Evolutionary conservation across 352 stramenopile species (phyloP).

Genomic region (Pythium scleroteichum): DNA sequence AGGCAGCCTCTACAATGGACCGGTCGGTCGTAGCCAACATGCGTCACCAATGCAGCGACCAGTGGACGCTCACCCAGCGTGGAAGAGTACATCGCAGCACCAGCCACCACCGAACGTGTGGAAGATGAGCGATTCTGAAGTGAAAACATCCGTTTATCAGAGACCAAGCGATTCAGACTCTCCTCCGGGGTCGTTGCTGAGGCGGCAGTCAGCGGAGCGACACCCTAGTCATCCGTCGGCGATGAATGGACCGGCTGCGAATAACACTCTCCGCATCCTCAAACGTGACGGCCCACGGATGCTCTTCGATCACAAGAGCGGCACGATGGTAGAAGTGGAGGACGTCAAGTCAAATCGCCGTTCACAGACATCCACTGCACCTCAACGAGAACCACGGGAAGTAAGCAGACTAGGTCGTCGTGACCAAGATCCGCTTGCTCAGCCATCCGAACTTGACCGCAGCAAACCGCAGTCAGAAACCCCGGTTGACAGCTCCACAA

Average conservation of each 20-base stretch:
- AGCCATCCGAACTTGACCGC: no score
- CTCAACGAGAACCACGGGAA: background rate
- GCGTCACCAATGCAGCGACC: no score
- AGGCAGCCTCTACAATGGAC: no score
- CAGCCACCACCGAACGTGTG: conserved; percentile 3
- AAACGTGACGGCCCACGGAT: conserved; percentile 57
- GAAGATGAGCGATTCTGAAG: conserved; percentile 26
- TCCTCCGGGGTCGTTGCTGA: no score
- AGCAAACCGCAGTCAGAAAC: no score
- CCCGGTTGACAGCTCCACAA: no score
- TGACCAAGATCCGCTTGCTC: no score
- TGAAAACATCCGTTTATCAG: background rate
- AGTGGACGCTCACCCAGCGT: background rate
- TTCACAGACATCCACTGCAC: background rate
- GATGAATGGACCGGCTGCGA: no score
- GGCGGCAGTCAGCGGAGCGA: no score
- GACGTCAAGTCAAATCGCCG: conserved; percentile 9
- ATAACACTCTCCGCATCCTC: conserved; percentile 47
- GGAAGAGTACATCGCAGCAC: background rate
- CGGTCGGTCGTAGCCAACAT: no score
- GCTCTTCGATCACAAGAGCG: conserved; percentile 75
- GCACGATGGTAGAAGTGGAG: conserved; percentile 50
- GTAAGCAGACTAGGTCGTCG: no score
- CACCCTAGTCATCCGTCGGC: no score
- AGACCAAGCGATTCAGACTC: background rate